A percentile compares a stretch with the other conserved stretches of the same genome.
phyloP scores from a whole-genome alignment of 176 grass and related monocot genomes.

The Eragrostis nindensis region DNA sequence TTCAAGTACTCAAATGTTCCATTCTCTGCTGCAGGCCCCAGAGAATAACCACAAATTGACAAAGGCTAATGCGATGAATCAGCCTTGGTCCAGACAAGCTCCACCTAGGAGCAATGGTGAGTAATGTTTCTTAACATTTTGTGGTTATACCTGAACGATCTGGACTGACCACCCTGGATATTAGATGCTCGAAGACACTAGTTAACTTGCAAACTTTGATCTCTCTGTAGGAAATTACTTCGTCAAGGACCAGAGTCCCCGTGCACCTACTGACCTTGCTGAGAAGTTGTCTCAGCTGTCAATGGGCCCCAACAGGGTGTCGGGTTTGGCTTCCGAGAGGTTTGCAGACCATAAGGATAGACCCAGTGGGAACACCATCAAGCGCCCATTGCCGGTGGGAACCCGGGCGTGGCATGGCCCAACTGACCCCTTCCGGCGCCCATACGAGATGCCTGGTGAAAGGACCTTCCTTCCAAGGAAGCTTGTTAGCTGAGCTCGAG shows the following conservation, averaged over 20 bases:
- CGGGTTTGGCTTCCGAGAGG: constrained; percentile 36
- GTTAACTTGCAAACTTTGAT: background rate
- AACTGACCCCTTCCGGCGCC: constrained; percentile 42
- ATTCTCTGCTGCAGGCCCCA: constrained; percentile 37
- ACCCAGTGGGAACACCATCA: constrained; percentile 30
- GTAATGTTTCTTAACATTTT: background rate
- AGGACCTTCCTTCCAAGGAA: constrained; percentile 68
- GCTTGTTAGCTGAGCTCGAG: constrained; percentile 58
- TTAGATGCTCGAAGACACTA: background rate
- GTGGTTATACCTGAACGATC: background rate
- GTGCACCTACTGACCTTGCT: constrained; percentile 40
- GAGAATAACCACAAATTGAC: constrained; percentile 51
- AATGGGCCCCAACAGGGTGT: constrained; percentile 49
- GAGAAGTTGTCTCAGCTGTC: constrained; percentile 67
- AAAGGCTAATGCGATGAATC: constrained; percentile 48
- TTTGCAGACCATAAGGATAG: constrained; percentile 47
- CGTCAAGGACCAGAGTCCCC: constrained; percentile 31
- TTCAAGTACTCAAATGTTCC: constrained; percentile 26
- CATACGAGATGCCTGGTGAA: constrained; percentile 57
- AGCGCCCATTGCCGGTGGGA: constrained; percentile 48
- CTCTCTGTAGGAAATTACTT: constrained; percentile 28
- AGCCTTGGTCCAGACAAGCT: constrained; percentile 58
- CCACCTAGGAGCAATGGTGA: constrained; percentile 46
- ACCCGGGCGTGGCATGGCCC: constrained; percentile 60
- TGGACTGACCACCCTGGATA: background rate